Base-by-base conservation (phyloP, 805 yeast genomes). In the Komagataella phaffii region DNA sequence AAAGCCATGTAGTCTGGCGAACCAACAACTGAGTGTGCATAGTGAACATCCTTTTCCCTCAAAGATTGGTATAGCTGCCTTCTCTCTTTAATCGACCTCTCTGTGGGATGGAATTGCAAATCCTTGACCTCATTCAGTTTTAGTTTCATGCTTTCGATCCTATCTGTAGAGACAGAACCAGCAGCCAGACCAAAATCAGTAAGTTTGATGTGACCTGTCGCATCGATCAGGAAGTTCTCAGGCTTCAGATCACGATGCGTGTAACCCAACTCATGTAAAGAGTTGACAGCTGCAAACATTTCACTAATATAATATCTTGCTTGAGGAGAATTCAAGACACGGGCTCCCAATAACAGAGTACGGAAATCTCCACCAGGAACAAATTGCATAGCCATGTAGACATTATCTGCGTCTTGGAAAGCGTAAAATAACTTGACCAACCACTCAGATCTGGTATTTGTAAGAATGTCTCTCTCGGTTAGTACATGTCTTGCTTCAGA, bases 331-430 rank as follows among this genome's bases (percentile, higher is more conserved):
- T 88, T 86, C 58, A 93, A 72, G 53, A 85, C 86, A 43, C 96
- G 96, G 5, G 98, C 91, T 64, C 90, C 91, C 66, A 89, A 90
- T 57, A 93, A 77, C 54, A 93, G 70, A 0, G 99, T 93, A 63
- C 99, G 82, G 72, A 88, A 93, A 64, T 93, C 99, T 51, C 99
- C 99, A 53, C 99, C 99, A 7, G 99, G 97, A n/a, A 93, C 99
- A 66, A 87, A 93, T 65, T 93, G 99, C 99, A 93, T 93, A 2
- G 99, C 99, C 61, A 93, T 73, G 60, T 88, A 93, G 30, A 93
- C 86, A 61, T 85, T 86, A 55, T 86, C 90, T 0, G 83, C 67
- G 67, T 93, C 98, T 66, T 93, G 99, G 70, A 93, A 93, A 2
- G 98, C 96, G 64, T 93, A 93, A 53, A 88, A 74, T 50, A 93